These are phyloP conservation scores for Exserohilum turcica DNA, from an alignment of 2,329 filamentous ascomycete genomes.

Conservation along the genomic window DNA sequence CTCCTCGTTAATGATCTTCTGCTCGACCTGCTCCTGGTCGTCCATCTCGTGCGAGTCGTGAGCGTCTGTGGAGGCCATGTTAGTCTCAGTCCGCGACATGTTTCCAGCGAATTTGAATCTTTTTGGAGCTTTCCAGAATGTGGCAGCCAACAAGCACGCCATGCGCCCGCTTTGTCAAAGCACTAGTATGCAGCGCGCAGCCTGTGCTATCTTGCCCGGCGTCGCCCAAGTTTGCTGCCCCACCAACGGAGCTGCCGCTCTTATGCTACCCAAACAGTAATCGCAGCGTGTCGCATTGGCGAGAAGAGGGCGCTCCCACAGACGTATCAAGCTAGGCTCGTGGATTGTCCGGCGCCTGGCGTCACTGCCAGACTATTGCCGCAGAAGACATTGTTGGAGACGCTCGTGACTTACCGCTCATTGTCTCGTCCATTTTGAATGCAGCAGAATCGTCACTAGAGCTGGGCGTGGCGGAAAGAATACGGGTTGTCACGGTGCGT, in stretches of 20 bases:
- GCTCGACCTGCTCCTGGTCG: slow-evolving; percentile 73
- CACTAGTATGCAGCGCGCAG: neutral
- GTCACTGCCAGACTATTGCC: neutral
- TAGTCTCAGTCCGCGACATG: neutral
- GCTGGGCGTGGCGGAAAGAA: neutral
- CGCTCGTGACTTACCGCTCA: slow-evolving; percentile 40
- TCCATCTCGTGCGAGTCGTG: slow-evolving; percentile 58
- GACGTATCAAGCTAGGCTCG: neutral
- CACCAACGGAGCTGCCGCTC: neutral
- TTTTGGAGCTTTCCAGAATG: neutral
- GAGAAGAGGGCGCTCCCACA: neutral
- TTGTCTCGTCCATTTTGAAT: slow-evolving; percentile 44
- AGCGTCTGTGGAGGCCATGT: slow-evolving; percentile 46
- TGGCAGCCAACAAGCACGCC: neutral
- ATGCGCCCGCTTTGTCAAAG: neutral
- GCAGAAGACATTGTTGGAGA: neutral
- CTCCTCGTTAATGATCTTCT: slow-evolving; percentile 96
- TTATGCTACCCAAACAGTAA: neutral
- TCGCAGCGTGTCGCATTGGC: neutral
- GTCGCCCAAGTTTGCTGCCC: neutral
- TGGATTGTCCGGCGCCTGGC: neutral
- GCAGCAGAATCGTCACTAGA: neutral
- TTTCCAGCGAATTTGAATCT: too few species aligned
- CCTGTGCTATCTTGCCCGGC: neutral
- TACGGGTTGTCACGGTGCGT: neutral